Conservation (phyloP, 768 basidiomycete genomes). For the Lactifluus echinatus region DNA sequence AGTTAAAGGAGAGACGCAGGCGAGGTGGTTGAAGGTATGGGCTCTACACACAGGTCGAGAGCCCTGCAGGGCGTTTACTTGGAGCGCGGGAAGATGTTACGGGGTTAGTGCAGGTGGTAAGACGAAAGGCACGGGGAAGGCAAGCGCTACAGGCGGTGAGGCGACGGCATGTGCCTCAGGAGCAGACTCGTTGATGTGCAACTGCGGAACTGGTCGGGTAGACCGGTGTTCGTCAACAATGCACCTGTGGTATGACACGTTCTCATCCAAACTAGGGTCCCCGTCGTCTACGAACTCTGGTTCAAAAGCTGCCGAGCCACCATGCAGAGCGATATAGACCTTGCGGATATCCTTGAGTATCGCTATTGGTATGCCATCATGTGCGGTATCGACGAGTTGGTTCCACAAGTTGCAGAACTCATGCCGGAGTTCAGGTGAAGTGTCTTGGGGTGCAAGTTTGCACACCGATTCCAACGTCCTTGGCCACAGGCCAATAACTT, state of each 20-base stretch:
- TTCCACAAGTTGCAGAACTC: conserved; percentile 8
- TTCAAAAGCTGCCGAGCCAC: background rate
- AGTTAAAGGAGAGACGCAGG: no score
- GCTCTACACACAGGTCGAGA: no score
- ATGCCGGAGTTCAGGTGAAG: background rate
- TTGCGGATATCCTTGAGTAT: background rate
- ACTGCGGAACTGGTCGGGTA: background rate
- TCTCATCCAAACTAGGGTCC: background rate
- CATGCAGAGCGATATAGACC: background rate
- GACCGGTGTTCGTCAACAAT: background rate
- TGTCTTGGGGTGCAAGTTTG: background rate
- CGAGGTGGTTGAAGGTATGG: no score
- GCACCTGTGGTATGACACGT: background rate
- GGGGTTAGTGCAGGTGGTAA: no score
- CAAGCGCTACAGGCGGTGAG: no score
- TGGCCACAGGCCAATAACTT: background rate
- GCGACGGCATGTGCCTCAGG: no score
- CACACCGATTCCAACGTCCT: background rate
- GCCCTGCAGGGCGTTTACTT: no score
- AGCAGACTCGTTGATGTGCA: background rate
- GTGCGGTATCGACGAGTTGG: background rate
- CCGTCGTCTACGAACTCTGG: background rate
- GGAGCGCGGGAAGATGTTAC: no score
- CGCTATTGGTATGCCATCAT: background rate
- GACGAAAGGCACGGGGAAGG: no score